Base-by-base conservation (phyloP, 495 filamentous ascomycete genomes). In the Annulohypoxylon stygium region DNA sequence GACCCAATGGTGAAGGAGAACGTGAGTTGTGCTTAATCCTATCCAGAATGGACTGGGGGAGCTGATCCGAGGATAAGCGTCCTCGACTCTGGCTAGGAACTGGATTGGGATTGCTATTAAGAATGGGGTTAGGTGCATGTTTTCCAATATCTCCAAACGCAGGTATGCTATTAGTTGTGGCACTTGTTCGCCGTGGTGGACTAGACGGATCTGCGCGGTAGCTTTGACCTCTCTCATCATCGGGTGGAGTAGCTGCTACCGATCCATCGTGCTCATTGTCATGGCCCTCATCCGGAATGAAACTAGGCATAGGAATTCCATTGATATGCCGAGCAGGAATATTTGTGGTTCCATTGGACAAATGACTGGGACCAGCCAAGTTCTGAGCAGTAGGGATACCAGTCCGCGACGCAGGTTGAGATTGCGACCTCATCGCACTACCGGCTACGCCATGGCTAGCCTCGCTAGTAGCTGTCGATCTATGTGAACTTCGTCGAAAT, bases 401-500 rank as follows among this genome's bases (percentile, higher is more conserved):
- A 36, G 82, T 82, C 43, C 87, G 82, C 41, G 83, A 81, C 5
- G 87, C 86, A 61, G 87, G 87, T 71, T 88, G 87, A 33, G 87
- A 89, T 74, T 89, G 87, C 55, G 87, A 89, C 65, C 87, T 82
- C 67, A 87, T 76, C 23, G 83, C 71, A 63, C 84, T 85, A 45
- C 79, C 83, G 54, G 81, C 79, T 64, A 76, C 64, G 30, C 75
- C 71, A 61, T 78, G 61, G 14, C 77, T 81, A n/a, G 83, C 67
- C 16, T 86, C 85, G 37, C 74, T 79, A 10, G 78, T 73, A 6
- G 78, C 74, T 5, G 80, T 70, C 7, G 83, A 83, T 67, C 87
- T 80, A 57, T 88, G 86, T 20, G 86, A 80, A 69, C 81, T 84
- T 36, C 87, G 79, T 74, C 87, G 80, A 54, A 81, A 84, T 48